Evolutionary conservation across 2,329 filamentous ascomycete genomes (phyloP).

Genomic region (Exophiala xenobiotica): DNA sequence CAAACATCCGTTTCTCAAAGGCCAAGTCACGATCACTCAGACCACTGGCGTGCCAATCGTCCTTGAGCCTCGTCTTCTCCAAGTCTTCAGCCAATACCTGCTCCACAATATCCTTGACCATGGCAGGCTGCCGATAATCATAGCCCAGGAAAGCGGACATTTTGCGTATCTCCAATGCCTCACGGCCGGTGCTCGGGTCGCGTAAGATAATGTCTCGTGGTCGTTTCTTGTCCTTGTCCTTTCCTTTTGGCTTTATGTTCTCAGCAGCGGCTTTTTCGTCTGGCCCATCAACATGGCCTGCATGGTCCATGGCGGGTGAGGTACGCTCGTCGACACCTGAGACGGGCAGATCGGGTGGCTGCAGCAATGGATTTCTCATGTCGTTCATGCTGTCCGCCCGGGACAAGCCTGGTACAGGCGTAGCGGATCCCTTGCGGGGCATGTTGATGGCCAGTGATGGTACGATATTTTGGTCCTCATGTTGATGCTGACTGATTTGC

Average conservation of each 20-base stretch:
- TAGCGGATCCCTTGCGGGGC: slow-evolving; percentile 2
- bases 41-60: slow-evolving; percentile 1
- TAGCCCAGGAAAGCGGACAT: slow-evolving; percentile 85
- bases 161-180: slow-evolving; percentile 78
- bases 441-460: slow-evolving; percentile 23
- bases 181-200: slow-evolving; percentile 64
- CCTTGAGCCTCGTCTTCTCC: slow-evolving; percentile 6
- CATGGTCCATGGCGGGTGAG: slow-evolving; percentile 8
- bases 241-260: slow-evolving; percentile 33
- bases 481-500: slow-evolving; percentile 27
- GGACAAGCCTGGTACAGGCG: not conserved
- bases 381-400: slow-evolving; percentile 2
- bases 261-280: slow-evolving; percentile 29
- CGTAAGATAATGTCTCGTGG: slow-evolving; percentile 82
- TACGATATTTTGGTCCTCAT: slow-evolving; percentile 30
- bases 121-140: slow-evolving; percentile 61
- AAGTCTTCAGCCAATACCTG: slow-evolving; percentile 17
- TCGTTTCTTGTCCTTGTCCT: slow-evolving; percentile 67
- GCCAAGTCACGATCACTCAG: slow-evolving; percentile 12
- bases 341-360: not conserved
- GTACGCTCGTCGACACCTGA: not conserved
- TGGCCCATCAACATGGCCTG: slow-evolving; percentile 12
- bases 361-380: slow-evolving; percentile 17
- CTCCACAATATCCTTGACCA: slow-evolving; percentile 19
- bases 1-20: slow-evolving; percentile 11